Evolutionary conservation across 2,329 filamentous ascomycete genomes (phyloP), one percentile per base, ranked within the genome.

Genomic region (Immersiporthe knoxdaviesiana): DNA sequence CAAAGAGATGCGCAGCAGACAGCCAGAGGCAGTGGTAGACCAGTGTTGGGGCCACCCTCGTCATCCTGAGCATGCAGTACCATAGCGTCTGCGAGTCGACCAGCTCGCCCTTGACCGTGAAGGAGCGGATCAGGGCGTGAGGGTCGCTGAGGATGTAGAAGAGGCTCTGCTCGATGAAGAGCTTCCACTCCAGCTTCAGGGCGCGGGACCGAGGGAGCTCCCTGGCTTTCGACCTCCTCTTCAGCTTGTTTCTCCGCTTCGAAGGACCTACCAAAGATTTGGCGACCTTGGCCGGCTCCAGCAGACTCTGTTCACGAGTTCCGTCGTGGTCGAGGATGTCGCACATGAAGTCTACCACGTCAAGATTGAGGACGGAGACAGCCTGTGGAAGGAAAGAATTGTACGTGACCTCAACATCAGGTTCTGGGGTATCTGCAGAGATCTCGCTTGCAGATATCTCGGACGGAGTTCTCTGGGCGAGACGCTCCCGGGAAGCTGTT

Each of bases 21-120:
- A 87, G 81, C 90, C 90, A 92, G 6, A 91, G 80, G 73, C 87
- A 89, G 74, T 90, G 86, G 65, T 90, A 85, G 2, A 91, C 87
- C 27, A 90, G 76, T 61, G 80, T 86, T 5, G 88, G 86, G 21
- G 84, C 83, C 56, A 84, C 83, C 63, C 87, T 82, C 6, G 85
- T 88, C 77, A 91, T 79, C 68, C 85, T 84, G 67, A 89, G 78
- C 83, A 89, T 88, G 74, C 85, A 87, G 74, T 88, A 90, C 87
- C 86, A 91, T 1, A 89, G 78, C 18, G 84, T 87, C 65, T 88
- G 87, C 0, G 88, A 89, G 75, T 90, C 87, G 67, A 87, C 83
- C 0, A 88, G 76, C 59, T 84, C 81, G 14, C 82, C 83, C 14
- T 85, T 80, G 58, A 79, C 77, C 1, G 84, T 85, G 71, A 92